Evolutionary conservation across 345 rosid genomes (phyloP), one percentile per base, ranked within the genome.

Genomic region (Pugionium cornutum): DNA sequence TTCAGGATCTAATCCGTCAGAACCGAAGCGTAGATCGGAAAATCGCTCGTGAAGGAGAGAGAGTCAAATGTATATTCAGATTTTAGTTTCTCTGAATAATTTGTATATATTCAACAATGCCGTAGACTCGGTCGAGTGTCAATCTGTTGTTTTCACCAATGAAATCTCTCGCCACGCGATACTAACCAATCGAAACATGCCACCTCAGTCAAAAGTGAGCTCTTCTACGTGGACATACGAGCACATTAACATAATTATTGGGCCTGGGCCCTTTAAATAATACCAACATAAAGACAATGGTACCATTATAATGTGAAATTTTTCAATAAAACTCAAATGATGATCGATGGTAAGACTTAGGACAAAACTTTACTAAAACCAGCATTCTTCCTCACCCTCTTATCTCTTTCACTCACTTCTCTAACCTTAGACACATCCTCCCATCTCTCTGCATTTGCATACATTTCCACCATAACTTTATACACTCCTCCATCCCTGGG

Each of bases 401-500:
- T 58, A 4, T 62, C 55, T 39, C 84, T 82, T 6, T 73, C 73
- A 78, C 83, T 43, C 6, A 68, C 69, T 64, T 66, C 77, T 53
- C 96, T 83, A 53, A 83, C 71, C 70, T 62, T 82, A 52, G 79
- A 72, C 11, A 81, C 86, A 73, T 89, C 96, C 29, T 83, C 86
- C 88, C 96, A 89, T 52, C 89, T 77, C 53, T 75, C 82, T 32
- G 79, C 76, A 69, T 68, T 76, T 18, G 86, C 89, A 75, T 89
- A 87, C 68, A 87, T 80, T 42, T 73, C 75, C 7, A 86, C 89
- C 94, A 87, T 74, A 6, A 81, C 66, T 18, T 88, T 84, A 60
- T 84, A 86, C 41, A 84, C 95, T 51, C 89, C 88, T 11, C 91
- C 89, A 49, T 87, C 96, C 59, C 82, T 85, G 1, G 91, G 95